Percentiles rank a stretch among this genome's conserved stretches.
These are phyloP conservation scores for Rhizopogon rudus DNA, from an alignment of 768 basidiomycete species.

Conservation along the genomic window DNA sequence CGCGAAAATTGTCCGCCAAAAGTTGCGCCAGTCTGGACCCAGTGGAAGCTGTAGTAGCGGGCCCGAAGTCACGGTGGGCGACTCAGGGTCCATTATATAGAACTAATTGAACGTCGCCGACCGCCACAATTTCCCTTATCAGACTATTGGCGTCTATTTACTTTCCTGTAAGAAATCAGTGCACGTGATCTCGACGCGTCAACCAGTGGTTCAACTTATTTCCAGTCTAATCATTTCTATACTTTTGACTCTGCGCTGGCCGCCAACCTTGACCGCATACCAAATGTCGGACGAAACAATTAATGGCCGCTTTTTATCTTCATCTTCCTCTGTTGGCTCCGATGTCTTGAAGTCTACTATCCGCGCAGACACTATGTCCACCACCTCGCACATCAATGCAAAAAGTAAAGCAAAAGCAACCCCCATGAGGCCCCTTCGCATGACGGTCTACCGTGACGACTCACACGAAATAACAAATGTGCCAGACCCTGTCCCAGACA, in stretches of 20 bases:
- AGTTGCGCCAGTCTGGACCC: not conserved
- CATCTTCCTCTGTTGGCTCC: constrained; percentile 13
- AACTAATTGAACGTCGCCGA: not conserved
- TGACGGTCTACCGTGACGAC: constrained; percentile 14
- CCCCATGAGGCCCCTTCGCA: not conserved
- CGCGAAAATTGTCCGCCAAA: not conserved
- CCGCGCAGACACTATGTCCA: not conserved
- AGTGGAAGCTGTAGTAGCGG: not conserved
- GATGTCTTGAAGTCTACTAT: constrained; percentile 14
- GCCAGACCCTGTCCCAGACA: constrained; percentile 26
- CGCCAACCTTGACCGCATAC: constrained; percentile 15
- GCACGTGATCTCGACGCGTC: constrained; percentile 23
- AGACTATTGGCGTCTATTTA: not conserved
- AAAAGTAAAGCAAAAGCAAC: not conserved
- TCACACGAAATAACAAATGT: constrained; percentile 23
- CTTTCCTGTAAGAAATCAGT: constrained; percentile 16
- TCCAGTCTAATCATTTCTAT: constrained; percentile 12
- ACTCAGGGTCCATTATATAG: constrained; percentile 4
- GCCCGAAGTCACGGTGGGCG: not conserved
- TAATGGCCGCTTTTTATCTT: not conserved
- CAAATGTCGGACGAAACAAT: constrained; percentile 10
- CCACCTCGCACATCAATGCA: not conserved
- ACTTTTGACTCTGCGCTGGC: constrained; percentile 21
- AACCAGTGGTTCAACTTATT: constrained; percentile 10
- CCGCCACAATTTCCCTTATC: constrained; percentile 1